phyloP scores from a whole-genome alignment of 2,329 filamentous ascomycete species.

The Chaetomiaceae sp. region DNA sequence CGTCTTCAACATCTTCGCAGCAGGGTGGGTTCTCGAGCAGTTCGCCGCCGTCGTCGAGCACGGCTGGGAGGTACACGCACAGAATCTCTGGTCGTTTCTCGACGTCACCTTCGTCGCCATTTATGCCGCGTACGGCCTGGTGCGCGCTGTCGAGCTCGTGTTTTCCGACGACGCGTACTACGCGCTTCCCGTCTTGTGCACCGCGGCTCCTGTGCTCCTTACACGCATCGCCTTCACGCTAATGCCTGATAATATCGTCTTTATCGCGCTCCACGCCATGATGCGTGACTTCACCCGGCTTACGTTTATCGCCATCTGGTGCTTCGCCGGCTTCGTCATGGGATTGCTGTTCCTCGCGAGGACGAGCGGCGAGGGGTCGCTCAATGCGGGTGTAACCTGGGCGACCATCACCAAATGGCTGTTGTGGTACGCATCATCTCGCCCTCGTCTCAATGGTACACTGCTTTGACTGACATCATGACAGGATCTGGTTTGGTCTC shows the following conservation, averaged over 20 bases:
- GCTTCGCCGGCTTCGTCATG: constrained; percentile 67
- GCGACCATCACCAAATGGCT: constrained; percentile 69
- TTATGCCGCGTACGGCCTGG: constrained; percentile 56
- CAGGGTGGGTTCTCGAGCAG: constrained; percentile 65
- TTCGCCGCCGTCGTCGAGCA: constrained; percentile 63
- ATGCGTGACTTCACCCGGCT: constrained; percentile 67
- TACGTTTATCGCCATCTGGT: constrained; percentile 62
- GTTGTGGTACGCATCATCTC: constrained; percentile 49
- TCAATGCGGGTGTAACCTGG: constrained; percentile 32
- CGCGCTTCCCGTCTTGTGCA: constrained; percentile 60
- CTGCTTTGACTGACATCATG: neutral
- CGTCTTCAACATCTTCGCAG: constrained; percentile 59
- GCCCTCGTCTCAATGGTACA: neutral
- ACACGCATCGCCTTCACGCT: constrained; percentile 69
- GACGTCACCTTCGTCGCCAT: constrained; percentile 65
- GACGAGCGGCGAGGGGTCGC: constrained; percentile 18
- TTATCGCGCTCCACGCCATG: constrained; percentile 70
- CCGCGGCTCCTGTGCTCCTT: constrained; percentile 65
- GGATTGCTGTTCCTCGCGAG: constrained; percentile 60
- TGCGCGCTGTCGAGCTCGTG: constrained; percentile 54
- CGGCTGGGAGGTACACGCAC: constrained; percentile 63
- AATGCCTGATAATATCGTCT: constrained; percentile 70
- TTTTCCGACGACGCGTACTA: constrained; percentile 45
- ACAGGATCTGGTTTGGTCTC: constrained; percentile 66
- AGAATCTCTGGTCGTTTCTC: constrained; percentile 71